Evolutionary conservation across 306 rosid genomes (phyloP).

Genomic region (Pterocarpus santalinus): DNA sequence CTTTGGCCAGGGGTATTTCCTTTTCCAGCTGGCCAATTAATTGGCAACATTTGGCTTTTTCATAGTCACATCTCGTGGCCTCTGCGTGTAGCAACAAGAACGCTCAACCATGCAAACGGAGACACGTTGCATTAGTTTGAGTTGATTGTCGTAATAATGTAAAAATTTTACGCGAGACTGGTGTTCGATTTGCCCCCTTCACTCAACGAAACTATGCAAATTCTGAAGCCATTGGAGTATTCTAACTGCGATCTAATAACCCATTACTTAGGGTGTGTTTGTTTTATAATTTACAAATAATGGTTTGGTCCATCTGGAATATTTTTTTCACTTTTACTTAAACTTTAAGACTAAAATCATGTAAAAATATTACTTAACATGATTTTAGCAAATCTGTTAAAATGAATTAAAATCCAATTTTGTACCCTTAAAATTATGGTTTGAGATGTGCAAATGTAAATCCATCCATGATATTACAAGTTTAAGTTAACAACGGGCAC

Average conservation of each 20-base stretch:
- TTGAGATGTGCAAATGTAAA: no score
- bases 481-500: not conserved
- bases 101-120: conserved; percentile 36
- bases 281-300: no score
- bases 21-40: conserved; percentile 35
- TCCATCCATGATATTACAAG: not conserved
- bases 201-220: no score
- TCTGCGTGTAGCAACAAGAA: conserved; percentile 42
- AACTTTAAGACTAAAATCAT: no score
- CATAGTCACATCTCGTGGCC: conserved; percentile 42
- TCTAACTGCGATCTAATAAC: not conserved
- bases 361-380: no score
- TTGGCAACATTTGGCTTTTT: conserved; percentile 47
- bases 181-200: not conserved
- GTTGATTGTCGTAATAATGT: conserved; percentile 4
- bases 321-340: no score
- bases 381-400: no score
- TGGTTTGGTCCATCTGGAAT: no score
- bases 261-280: no score
- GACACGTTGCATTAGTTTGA: conserved; percentile 37
- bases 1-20: conserved; percentile 44
- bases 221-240: not conserved
- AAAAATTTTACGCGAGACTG: not conserved
- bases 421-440: no score
- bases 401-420: no score